phyloP scores from a whole-genome alignment of 495 filamentous ascomycete species.

The Ramalina peruviana region DNA sequence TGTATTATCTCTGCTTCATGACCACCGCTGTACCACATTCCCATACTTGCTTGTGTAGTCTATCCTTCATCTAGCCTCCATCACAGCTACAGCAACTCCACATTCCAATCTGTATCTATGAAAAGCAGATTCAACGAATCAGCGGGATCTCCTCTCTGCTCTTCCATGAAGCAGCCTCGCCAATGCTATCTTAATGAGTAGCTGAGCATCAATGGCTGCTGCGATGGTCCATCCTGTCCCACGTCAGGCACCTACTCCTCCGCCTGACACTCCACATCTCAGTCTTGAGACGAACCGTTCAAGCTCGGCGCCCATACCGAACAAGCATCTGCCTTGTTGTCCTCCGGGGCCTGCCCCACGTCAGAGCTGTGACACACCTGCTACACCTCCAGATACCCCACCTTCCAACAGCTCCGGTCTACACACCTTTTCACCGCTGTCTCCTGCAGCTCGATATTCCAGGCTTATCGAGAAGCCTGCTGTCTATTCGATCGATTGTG shows the following conservation, averaged over 20 bases:
- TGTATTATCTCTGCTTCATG: neutral
- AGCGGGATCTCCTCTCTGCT: neutral
- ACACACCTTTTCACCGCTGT: conserved; percentile 52
- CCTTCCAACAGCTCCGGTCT: conserved; percentile 35
- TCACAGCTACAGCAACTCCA: too few relatives aligned
- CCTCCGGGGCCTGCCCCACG: conserved; percentile 60
- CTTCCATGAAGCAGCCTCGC: neutral
- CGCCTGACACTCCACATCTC: conserved; percentile 28
- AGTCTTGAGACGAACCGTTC: conserved; percentile 24
- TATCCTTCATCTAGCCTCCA: too few relatives aligned
- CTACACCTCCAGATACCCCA: conserved; percentile 54
- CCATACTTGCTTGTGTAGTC: neutral
- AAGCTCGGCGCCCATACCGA: conserved; percentile 54
- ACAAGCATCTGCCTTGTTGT: conserved; percentile 78
- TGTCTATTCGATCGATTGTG: conserved; percentile 60
- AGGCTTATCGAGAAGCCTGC: conserved; percentile 42
- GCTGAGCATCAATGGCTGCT: conserved; percentile 30
- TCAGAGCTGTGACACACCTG: conserved; percentile 30
- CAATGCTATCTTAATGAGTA: neutral
- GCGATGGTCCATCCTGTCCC: conserved; percentile 36
- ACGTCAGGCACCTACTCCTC: conserved; percentile 31
- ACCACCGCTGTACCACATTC: neutral
- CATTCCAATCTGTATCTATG: too few relatives aligned
- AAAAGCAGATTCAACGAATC: neutral
- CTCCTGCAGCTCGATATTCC: conserved; percentile 52